These are phyloP conservation scores for Pachyrhizus erosus DNA, from an alignment of 306 rosid genomes.

Conservation along the genomic window DNA sequence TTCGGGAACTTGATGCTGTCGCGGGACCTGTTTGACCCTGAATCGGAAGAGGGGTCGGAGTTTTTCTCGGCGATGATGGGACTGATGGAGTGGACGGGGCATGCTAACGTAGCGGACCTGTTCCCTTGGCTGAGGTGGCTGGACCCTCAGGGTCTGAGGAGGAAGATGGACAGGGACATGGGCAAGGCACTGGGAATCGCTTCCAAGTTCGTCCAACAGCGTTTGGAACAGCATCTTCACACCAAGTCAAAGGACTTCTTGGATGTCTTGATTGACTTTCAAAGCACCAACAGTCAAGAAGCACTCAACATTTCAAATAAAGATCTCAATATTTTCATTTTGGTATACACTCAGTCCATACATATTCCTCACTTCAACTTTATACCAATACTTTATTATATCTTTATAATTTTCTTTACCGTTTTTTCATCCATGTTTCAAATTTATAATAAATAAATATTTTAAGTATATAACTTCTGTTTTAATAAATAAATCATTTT, in stretches of 20 bases:
- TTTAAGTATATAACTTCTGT: too few species aligned
- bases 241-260: slow-evolving; percentile 51
- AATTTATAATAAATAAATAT: too few species aligned
- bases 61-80: slow-evolving; percentile 55
- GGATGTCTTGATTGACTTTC: slow-evolving; percentile 64
- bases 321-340: slow-evolving; percentile 59
- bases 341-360: slow-evolving; percentile 40
- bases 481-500: too few species aligned
- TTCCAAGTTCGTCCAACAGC: slow-evolving; percentile 50
- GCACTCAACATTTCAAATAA: slow-evolving; percentile 49
- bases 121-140: slow-evolving; percentile 63
- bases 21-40: slow-evolving; percentile 56
- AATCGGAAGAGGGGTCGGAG: slow-evolving; percentile 52
- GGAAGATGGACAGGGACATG: slow-evolving; percentile 61
- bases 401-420: too few species aligned
- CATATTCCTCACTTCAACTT: too few species aligned
- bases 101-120: slow-evolving; percentile 48
- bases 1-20: slow-evolving; percentile 69
- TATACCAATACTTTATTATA: too few species aligned
- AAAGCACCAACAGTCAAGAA: slow-evolving; percentile 50
- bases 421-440: too few species aligned
- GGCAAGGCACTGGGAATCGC: slow-evolving; percentile 58
- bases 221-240: slow-evolving; percentile 35
- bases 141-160: slow-evolving; percentile 59
- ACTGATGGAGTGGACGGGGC: slow-evolving; percentile 64